Evolutionary conservation across 192 early-diverging fungal genomes (phyloP).

Genomic region (Backusella morwellensis): DNA sequence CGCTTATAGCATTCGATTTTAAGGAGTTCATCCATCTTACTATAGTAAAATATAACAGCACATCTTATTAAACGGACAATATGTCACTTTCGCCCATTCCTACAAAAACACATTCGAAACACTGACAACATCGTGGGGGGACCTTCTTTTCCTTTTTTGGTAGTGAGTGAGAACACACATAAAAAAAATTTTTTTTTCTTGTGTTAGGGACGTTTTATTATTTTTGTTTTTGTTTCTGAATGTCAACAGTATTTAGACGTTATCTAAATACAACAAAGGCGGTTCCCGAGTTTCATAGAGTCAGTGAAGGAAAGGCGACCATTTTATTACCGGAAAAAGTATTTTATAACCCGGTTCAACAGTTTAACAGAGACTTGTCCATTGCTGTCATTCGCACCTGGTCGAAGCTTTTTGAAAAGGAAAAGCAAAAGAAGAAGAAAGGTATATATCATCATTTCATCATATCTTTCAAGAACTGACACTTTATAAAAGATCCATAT

Average conservation of each 20-base stretch:
- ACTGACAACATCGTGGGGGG: too few species aligned
- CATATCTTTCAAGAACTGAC: neutral
- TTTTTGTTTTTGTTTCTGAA: neutral
- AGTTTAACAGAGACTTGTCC: constrained; percentile 98
- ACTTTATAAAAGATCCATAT: neutral
- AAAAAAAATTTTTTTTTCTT: neutral
- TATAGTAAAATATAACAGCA: too few species aligned
- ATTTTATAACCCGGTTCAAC: constrained; percentile 98
- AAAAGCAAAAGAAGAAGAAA: constrained; percentile 38
- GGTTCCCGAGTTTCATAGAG: constrained; percentile 50
- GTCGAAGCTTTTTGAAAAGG: constrained; percentile 74
- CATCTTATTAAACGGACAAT: too few species aligned
- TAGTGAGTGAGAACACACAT: neutral
- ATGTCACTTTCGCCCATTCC: too few species aligned
- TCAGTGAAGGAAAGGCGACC: constrained; percentile 78
- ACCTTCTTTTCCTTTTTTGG: neutral
- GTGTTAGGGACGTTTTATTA: neutral
- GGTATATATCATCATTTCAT: neutral
- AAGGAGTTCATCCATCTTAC: too few species aligned
- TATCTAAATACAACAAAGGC: neutral
- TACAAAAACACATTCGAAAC: too few species aligned
- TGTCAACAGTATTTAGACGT: neutral
- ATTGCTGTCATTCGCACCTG: constrained; percentile 94
- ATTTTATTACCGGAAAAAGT: constrained; percentile 88
- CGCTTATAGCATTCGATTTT: too few species aligned